These are phyloP conservation scores for Boletus patriciae DNA, from an alignment of 768 basidiomycete species.

Conservation along the genomic window DNA sequence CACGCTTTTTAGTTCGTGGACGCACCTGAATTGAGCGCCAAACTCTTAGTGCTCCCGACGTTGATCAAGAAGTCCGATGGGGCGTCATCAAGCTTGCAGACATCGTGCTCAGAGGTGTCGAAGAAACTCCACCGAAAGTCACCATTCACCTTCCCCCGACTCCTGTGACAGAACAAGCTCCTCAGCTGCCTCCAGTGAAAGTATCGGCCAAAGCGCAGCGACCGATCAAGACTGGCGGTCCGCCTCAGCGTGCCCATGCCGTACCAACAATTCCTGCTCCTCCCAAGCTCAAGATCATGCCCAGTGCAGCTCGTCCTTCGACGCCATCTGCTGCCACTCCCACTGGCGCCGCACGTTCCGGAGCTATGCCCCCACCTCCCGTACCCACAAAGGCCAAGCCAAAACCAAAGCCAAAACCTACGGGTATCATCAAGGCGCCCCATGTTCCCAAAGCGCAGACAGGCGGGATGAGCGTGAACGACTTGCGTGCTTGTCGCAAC, in stretches of 20 bases:
- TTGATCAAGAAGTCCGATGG: slow-evolving; percentile 89
- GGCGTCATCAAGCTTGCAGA: slow-evolving; percentile 91
- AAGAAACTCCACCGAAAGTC: slow-evolving; percentile 85
- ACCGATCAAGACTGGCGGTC: slow-evolving; percentile 37
- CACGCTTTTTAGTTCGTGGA: neutral
- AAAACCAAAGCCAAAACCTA: slow-evolving; percentile 26
- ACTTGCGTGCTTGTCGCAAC: slow-evolving; percentile 71
- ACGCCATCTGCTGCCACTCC: slow-evolving; percentile 21
- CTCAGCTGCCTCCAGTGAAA: slow-evolving; percentile 57
- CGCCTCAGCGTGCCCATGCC: slow-evolving; percentile 31
- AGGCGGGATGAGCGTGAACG: slow-evolving; percentile 73
- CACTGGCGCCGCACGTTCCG: slow-evolving; percentile 5
- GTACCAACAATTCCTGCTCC: slow-evolving; percentile 32
- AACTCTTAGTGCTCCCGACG: slow-evolving; percentile 59
- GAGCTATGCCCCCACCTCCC: slow-evolving; percentile 33
- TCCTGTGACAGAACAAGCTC: slow-evolving; percentile 61
- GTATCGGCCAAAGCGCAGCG: slow-evolving; percentile 42
- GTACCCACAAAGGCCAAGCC: slow-evolving; percentile 28
- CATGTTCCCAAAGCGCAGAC: slow-evolving; percentile 69
- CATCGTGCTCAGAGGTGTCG: slow-evolving; percentile 75
- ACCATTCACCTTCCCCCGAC: slow-evolving; percentile 79
- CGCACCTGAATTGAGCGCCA: neutral
- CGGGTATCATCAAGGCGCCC: slow-evolving; percentile 38
- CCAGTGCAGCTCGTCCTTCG: slow-evolving; percentile 15
- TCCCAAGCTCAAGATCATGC: slow-evolving; percentile 56